Conservation (phyloP, 345 rosid genomes). For the Physaria fendleri region DNA sequence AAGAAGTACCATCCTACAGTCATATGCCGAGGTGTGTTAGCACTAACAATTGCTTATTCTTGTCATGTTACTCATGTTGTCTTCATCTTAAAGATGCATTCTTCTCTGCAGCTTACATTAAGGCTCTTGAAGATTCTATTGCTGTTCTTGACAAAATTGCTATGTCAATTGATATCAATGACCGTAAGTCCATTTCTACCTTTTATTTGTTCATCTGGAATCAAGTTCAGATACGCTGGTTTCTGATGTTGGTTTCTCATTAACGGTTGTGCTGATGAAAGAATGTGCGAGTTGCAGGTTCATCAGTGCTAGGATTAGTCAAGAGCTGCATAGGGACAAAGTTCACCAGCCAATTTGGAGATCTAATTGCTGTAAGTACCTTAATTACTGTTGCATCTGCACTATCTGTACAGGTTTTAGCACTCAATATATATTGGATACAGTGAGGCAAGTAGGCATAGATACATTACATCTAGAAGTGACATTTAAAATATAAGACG, state of each 20-base stretch:
- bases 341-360: conserved; percentile 85
- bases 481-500: neutral
- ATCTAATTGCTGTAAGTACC: conserved; percentile 68
- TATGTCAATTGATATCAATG: conserved; percentile 61
- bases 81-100: neutral
- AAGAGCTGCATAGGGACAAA: conserved; percentile 90
- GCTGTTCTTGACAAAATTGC: conserved; percentile 85
- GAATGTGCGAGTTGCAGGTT: conserved; percentile 9
- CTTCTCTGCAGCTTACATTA: conserved; percentile 58
- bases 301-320: conserved; percentile 56
- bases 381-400: neutral
- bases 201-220: neutral
- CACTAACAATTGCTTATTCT: neutral
- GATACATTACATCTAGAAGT: neutral
- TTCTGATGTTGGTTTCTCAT: neutral
- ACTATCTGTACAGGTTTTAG: neutral
- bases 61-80: neutral
- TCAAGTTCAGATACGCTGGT: neutral
- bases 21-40: conserved; percentile 60
- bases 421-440: neutral
- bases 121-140: conserved; percentile 82
- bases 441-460: neutral
- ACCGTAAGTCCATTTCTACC: conserved; percentile 46
- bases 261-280: neutral
- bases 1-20: conserved; percentile 83